Percentiles rank a stretch among this genome's conserved stretches.
These are phyloP conservation scores for Rhizoclosmatium sp. DNA, from an alignment of 192 early-diverging fungal genomes.

Conservation along the genomic window DNA sequence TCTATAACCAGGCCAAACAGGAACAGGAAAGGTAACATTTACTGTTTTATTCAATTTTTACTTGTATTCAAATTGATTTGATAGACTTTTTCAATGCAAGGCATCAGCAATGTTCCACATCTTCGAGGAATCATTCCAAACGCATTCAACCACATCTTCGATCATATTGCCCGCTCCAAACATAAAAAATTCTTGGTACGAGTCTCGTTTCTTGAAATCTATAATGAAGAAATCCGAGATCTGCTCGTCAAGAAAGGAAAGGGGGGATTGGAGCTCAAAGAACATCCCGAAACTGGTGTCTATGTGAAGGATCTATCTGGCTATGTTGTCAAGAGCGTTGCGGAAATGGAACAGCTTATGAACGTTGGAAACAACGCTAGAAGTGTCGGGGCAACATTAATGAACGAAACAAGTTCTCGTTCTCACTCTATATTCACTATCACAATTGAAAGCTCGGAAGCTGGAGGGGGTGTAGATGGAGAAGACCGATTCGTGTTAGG, in stretches of 20 bases:
- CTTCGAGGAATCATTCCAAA: slow-evolving; percentile 68
- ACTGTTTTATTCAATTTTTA: neutral
- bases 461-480: slow-evolving; percentile 50
- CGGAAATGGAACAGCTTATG: slow-evolving; percentile 67
- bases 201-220: slow-evolving; percentile 65
- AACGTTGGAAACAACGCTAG: slow-evolving; percentile 61
- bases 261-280: slow-evolving; percentile 62
- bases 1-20: slow-evolving; percentile 52
- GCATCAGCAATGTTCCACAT: slow-evolving; percentile 56
- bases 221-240: slow-evolving; percentile 66
- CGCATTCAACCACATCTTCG: slow-evolving; percentile 67
- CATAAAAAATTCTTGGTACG: slow-evolving; percentile 70
- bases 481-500: slow-evolving; percentile 64
- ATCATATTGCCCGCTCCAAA: slow-evolving; percentile 60
- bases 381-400: slow-evolving; percentile 70
- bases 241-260: slow-evolving; percentile 52
- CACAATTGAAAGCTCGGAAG: slow-evolving; percentile 63
- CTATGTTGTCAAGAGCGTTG: slow-evolving; percentile 63
- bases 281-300: slow-evolving; percentile 72
- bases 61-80: neutral
- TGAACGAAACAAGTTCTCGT: slow-evolving; percentile 67
- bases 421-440: slow-evolving; percentile 74
- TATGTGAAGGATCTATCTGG: slow-evolving; percentile 68
- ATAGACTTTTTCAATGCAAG: slow-evolving; percentile 67
- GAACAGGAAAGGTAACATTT: slow-evolving; percentile 55